These are phyloP conservation scores for Posidonia australis DNA, from an alignment of 106 monocot species.

Conservation along the genomic window DNA sequence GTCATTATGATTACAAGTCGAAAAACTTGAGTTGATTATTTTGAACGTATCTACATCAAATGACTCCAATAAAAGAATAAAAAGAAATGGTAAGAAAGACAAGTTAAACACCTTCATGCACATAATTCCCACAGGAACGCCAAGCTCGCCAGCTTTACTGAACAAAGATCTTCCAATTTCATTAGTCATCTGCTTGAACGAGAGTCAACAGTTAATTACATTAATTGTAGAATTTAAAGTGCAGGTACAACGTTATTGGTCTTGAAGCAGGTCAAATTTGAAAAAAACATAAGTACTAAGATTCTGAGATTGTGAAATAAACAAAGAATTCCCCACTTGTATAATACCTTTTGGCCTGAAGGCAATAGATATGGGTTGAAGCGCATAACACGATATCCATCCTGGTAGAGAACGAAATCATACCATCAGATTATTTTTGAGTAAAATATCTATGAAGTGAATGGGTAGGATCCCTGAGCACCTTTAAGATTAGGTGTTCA, in stretches of 20 bases:
- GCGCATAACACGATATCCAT: conserved; percentile 73
- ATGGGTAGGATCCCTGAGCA: conserved; percentile 5
- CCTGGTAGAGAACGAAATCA: conserved; percentile 25
- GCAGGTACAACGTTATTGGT: background rate
- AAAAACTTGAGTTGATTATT: too few species aligned
- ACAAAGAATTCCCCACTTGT: background rate
- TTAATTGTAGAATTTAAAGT: background rate
- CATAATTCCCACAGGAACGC: conserved; percentile 64
- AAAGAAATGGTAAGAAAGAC: background rate
- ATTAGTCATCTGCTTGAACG: conserved; percentile 60
- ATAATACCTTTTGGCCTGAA: conserved; percentile 64
- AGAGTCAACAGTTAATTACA: background rate
- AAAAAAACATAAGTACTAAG: too few species aligned
- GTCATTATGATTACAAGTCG: too few species aligned
- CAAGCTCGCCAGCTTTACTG: conserved; percentile 71
- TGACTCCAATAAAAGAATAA: background rate
- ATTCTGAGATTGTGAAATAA: background rate
- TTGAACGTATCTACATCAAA: background rate
- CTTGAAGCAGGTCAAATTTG: too few species aligned
- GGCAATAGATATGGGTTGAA: conserved; percentile 89
- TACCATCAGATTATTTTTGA: background rate
- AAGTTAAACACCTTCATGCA: conserved; percentile 49
- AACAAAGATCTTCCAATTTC: conserved; percentile 71
- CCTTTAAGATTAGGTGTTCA: conserved; percentile 62
- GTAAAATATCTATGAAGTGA: background rate